Percentiles rank a stretch among this genome's conserved stretches.
Evolutionary conservation across 169 alveolate genomes (phyloP).

Genomic region (Plasmodium gaboni): DNA sequence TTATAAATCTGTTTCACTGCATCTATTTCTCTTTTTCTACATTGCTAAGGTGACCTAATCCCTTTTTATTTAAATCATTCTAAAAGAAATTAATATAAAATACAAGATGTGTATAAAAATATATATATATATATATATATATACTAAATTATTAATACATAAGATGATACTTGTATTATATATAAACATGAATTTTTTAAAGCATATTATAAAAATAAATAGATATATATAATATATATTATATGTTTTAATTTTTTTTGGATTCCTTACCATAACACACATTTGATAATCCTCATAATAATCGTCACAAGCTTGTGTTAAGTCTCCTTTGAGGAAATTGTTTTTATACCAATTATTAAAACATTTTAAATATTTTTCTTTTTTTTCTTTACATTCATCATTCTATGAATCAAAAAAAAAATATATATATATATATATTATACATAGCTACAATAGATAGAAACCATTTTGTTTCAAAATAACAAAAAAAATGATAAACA

Average conservation of each 20-base stretch:
- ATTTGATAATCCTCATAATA: constrained; percentile 81
- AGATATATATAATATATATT: neutral
- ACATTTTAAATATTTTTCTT: constrained; percentile 81
- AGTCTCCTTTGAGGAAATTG: constrained; percentile 84
- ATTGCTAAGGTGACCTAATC: constrained; percentile 47
- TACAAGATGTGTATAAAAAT: neutral
- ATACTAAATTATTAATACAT: no score
- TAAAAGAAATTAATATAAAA: constrained; percentile 12
- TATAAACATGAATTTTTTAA: neutral
- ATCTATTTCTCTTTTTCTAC: constrained; percentile 29
- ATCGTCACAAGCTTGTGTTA: constrained; percentile 81
- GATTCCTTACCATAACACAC: constrained; percentile 78
- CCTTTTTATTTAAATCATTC: constrained; percentile 74
- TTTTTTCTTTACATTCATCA: constrained; percentile 79
- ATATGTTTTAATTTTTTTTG: neutral
- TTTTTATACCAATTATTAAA: constrained; percentile 83
- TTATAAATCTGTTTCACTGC: neutral
- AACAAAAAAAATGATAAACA: neutral
- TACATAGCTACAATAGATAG: neutral
- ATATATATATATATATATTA: neutral
- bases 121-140: no score
- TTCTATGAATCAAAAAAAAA: constrained; percentile 34
- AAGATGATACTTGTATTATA: neutral
- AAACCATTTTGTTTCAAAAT: neutral
- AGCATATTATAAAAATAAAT: neutral